Conservation (phyloP, 2,329 filamentous ascomycete species). For the Ilyonectria sp. region DNA sequence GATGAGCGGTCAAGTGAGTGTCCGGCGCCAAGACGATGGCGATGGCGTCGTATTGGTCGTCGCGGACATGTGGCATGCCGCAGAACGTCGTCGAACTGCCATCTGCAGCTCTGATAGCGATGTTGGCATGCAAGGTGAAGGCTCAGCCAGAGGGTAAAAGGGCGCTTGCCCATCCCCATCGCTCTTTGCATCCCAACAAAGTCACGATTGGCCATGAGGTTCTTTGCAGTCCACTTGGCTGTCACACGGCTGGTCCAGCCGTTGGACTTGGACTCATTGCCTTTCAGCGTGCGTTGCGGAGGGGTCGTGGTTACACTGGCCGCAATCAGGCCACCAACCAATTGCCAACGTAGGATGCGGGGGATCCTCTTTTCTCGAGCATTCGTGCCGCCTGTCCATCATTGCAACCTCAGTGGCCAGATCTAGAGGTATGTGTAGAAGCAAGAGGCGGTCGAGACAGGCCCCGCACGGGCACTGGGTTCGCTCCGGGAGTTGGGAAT, state of each 20-base stretch:
- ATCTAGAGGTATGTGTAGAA: too few species aligned
- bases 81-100: background rate
- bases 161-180: constrained; percentile 14
- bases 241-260: constrained; percentile 24
- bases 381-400: background rate
- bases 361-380: background rate
- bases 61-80: background rate
- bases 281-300: constrained; percentile 8
- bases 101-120: background rate
- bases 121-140: constrained; percentile 11
- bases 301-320: constrained; percentile 14
- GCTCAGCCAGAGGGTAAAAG: constrained; percentile 1
- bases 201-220: constrained; percentile 12
- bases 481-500: background rate
- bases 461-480: background rate
- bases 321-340: constrained; percentile 16
- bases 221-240: constrained; percentile 1
- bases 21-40: constrained; percentile 19
- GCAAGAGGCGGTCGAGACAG: background rate
- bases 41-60: constrained; percentile 2
- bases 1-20: constrained; percentile 26
- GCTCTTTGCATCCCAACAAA: constrained; percentile 15
- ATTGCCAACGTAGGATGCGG: constrained; percentile 13
- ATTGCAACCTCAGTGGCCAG: background rate
- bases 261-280: constrained; percentile 19